Base-by-base conservation (phyloP, 2,329 filamentous ascomycete species). In the Aspergillus aculeatinus region DNA sequence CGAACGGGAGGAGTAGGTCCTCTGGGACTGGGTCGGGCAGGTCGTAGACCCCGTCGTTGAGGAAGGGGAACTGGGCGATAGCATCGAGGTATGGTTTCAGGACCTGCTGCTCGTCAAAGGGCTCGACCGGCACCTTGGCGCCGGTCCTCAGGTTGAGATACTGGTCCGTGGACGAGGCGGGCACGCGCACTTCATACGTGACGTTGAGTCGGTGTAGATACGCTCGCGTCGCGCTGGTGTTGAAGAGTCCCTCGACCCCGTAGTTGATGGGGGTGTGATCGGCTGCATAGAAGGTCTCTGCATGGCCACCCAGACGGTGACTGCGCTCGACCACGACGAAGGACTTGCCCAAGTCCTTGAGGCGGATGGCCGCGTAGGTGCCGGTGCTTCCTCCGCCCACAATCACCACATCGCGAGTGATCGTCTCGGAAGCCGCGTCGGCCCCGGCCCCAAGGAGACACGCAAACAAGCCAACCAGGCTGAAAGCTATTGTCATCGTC, bases 361-460 rank as follows among this genome's bases (percentile, higher is more conserved):
- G 33, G 16, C 63, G 66, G 14, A 69, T 65, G 19, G 67, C 68
- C 6, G 68, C 67, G 50, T 70, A 69, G 21, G 67, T 64, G 51
- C 68, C 68, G 4, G 65, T 63, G 23, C 64, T 65, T 35, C 68
- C 68, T 21, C 67, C 67, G 16, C 68, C 68, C 31, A 70, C 61
- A n/a, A 70, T 50, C 14, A 59, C 64, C 39, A 70, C 61, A 54
- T 70, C 67, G 39, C 16, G 39, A 44, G 33, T 44, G 39, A 9
- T 44, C 3, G 39, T 19, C n/a, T 19, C 39, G 16, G 6, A 44
- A 16, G 16, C 16, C 14, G 39, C 2, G 39, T 3, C 39, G 5
- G 39, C n/a, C 33, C 12, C 33, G 2, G 33, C 14, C 14, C 4
- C 11, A 35, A 35, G 33, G 0, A 35, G 11, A 19, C 5, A 44